Conservation (phyloP, 2,329 filamentous ascomycete species). For the Ascomycota sp. region DNA sequence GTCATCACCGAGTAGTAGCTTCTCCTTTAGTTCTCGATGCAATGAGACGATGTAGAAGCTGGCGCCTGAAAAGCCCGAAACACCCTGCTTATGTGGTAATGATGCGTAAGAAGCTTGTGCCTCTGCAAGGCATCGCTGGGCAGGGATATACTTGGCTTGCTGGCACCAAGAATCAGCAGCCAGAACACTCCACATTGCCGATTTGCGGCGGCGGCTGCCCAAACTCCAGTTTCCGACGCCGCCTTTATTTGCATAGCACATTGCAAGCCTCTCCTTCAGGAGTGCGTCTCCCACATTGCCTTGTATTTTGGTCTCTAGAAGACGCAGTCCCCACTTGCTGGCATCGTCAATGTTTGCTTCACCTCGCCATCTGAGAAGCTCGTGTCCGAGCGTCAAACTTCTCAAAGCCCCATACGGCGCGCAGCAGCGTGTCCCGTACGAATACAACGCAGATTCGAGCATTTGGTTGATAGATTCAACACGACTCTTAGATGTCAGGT, state of each 20-base stretch:
- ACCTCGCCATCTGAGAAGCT: constrained; percentile 62
- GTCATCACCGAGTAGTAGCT: constrained; percentile 17
- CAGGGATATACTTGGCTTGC: constrained; percentile 54
- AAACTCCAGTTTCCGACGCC: constrained; percentile 42
- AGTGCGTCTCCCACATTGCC: constrained; percentile 60
- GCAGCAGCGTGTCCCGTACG: constrained; percentile 67
- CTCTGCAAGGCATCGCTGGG: constrained; percentile 53
- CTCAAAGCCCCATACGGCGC: constrained; percentile 62
- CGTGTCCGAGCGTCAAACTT: constrained; percentile 51
- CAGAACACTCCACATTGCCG: constrained; percentile 70
- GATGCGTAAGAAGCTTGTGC: constrained; percentile 33
- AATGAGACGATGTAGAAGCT: constrained; percentile 29
- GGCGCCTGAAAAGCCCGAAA: constrained; percentile 27
- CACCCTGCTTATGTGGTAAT: constrained; percentile 25
- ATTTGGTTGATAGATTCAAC: constrained; percentile 66
- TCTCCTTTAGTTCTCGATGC: constrained; percentile 25
- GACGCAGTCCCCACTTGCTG: constrained; percentile 58
- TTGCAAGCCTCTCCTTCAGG: constrained; percentile 63
- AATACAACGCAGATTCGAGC: constrained; percentile 78
- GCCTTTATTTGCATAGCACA: constrained; percentile 57
- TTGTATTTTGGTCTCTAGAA: constrained; percentile 57
- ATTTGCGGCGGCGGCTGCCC: constrained; percentile 59
- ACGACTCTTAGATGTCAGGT: constrained; percentile 50
- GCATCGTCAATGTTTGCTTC: constrained; percentile 68
- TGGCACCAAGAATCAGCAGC: constrained; percentile 67